Conservation (phyloP, 192 early-diverging fungal genomes). For the Coemansia aciculifera region DNA sequence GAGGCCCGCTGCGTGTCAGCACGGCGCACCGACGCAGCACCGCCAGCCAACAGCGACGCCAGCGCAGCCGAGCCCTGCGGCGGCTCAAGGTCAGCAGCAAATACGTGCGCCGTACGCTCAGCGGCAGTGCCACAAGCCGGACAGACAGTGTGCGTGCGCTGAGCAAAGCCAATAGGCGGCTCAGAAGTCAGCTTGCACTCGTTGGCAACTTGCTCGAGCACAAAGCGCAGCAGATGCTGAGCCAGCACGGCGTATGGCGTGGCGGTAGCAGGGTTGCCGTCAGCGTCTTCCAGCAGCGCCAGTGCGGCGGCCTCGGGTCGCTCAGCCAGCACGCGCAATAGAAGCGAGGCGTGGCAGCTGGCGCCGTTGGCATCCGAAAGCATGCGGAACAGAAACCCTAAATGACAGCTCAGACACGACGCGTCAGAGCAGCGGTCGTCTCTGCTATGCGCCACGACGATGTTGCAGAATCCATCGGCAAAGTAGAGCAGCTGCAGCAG, state of each 20-base stretch:
- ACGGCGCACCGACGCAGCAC: conserved; percentile 37
- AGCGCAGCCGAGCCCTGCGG: conserved; percentile 55
- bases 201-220: conserved; percentile 85
- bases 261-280: conserved; percentile 64
- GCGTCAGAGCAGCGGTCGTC: conserved; percentile 65
- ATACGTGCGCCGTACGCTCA: conserved; percentile 67
- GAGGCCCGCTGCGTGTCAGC: conserved; percentile 26
- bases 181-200: conserved; percentile 57
- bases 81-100: conserved; percentile 83
- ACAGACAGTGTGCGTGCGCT: conserved; percentile 55
- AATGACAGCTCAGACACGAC: conserved; percentile 86
- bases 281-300: conserved; percentile 76
- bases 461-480: conserved; percentile 60
- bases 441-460: conserved; percentile 73
- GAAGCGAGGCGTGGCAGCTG: conserved; percentile 95
- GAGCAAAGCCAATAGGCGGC: conserved; percentile 32
- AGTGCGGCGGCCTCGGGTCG: conserved; percentile 84
- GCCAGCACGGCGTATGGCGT: conserved; percentile 73
- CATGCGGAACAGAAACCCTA: conserved; percentile 92
- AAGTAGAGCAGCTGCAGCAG: conserved; percentile 86
- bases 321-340: conserved; percentile 79
- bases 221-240: conserved; percentile 87
- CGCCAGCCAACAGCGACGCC: conserved; percentile 45
- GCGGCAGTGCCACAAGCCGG: conserved; percentile 64
- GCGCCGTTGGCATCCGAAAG: conserved; percentile 78